phyloP scores from a whole-genome alignment of 331 rosid species.

The Pyracantha coccinea region DNA sequence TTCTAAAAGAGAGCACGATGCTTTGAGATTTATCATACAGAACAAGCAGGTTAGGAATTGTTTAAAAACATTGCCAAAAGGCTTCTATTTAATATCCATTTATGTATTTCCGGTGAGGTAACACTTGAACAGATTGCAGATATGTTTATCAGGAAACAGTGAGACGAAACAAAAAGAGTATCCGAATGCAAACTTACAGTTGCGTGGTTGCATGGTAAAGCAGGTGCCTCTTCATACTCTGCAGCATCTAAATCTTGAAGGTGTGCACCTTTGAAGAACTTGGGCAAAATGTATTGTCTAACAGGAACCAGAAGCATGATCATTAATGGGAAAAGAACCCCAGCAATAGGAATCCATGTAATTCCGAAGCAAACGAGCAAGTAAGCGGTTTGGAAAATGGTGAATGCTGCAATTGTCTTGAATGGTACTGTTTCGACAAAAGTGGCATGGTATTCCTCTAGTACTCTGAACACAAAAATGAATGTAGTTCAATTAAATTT shows the following conservation, averaged over 20 bases:
- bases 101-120: neutral
- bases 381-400: slow-evolving; percentile 60
- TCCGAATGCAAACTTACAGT: slow-evolving; percentile 27
- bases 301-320: slow-evolving; percentile 85
- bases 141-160: neutral
- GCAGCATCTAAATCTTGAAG: slow-evolving; percentile 84
- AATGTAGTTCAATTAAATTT: slow-evolving; percentile 8
- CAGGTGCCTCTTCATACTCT: slow-evolving; percentile 62
- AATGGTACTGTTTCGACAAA: slow-evolving; percentile 67
- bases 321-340: slow-evolving; percentile 74
- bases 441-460: slow-evolving; percentile 54
- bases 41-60: neutral
- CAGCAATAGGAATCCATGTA: slow-evolving; percentile 76
- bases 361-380: slow-evolving; percentile 69
- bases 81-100: neutral
- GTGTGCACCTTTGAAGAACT: slow-evolving; percentile 58
- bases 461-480: slow-evolving; percentile 38
- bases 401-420: slow-evolving; percentile 54
- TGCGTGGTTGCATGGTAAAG: slow-evolving; percentile 32
- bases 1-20: neutral
- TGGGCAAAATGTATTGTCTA: slow-evolving; percentile 72
- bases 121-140: neutral
- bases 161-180: neutral
- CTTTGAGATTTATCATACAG: neutral
- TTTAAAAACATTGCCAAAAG: neutral